Evolutionary conservation across 257 asterid species (phyloP).

Genomic region (Cynanchum wilfordii): DNA sequence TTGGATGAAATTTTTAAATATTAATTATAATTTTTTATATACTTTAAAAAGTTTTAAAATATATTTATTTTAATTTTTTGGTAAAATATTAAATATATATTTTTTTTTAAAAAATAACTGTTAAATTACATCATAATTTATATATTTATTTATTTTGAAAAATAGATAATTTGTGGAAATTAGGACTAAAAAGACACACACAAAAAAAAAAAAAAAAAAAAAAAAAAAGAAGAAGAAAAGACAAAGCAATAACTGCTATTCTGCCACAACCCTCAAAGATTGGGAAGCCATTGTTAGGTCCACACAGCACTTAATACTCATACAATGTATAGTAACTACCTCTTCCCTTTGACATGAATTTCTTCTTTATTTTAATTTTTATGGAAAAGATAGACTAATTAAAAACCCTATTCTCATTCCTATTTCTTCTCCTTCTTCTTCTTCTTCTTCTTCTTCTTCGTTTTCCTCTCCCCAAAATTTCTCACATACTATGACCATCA

Average conservation of each 20-base stretch:
- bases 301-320: neutral
- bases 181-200: neutral
- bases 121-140: too few relatives aligned
- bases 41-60: too few relatives aligned
- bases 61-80: too few relatives aligned
- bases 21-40: too few relatives aligned
- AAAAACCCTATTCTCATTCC: neutral
- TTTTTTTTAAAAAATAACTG: too few relatives aligned
- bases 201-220: neutral
- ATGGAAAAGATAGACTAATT: neutral
- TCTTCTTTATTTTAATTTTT: neutral
- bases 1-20: too few relatives aligned
- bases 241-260: conserved; percentile 2
- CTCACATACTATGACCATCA: neutral
- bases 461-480: neutral
- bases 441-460: too few relatives aligned
- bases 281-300: neutral
- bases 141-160: too few relatives aligned
- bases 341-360: neutral
- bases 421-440: neutral
- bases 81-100: too few relatives aligned
- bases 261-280: neutral
- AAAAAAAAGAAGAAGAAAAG: neutral
- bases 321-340: neutral
- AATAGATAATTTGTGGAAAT: neutral